Evolutionary conservation across 345 rosid species (phyloP).

Genomic region (Populus alba): DNA sequence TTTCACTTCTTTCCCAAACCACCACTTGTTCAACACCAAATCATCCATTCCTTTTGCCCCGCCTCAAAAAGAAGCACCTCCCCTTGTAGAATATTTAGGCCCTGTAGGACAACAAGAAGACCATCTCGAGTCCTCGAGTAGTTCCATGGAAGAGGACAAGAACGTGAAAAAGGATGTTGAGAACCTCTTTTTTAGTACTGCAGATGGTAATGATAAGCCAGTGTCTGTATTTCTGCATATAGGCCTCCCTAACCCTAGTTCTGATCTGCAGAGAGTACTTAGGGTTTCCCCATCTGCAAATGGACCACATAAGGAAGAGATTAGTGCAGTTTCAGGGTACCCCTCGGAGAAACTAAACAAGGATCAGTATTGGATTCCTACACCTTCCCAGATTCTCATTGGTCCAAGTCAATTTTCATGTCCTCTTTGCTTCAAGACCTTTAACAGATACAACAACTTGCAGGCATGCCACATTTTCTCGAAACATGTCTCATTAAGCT

Average conservation of each 20-base stretch:
- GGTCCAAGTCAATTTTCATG: constrained; percentile 63
- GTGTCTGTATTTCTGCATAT: constrained; percentile 38
- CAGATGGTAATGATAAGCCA: constrained; percentile 7
- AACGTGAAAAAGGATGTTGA: not conserved
- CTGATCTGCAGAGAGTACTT: constrained; percentile 15
- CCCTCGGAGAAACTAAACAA: constrained; percentile 22
- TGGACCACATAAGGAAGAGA: constrained; percentile 10
- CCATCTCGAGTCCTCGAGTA: constrained; percentile 19
- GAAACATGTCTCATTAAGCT: not conserved
- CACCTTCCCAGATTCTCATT: constrained; percentile 57
- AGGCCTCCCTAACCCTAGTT: constrained; percentile 40
- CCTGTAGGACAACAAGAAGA: constrained; percentile 29
- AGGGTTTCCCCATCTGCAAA: constrained; percentile 16
- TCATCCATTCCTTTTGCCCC: constrained; percentile 1
- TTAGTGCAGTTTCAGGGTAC: constrained; percentile 21
- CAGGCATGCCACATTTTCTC: constrained; percentile 34
- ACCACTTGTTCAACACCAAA: not conserved
- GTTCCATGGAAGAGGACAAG: constrained; percentile 24
- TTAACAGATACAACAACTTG: constrained; percentile 59
- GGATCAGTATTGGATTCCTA: constrained; percentile 62
- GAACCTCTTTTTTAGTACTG: not conserved
- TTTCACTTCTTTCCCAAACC: constrained; percentile 5
- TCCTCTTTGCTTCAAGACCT: constrained; percentile 53
- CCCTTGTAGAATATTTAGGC: constrained; percentile 39
- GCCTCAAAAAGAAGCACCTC: constrained; percentile 37